phyloP scores from a whole-genome alignment of 805 yeast genomes.

The Starmerella sirachaensis region DNA sequence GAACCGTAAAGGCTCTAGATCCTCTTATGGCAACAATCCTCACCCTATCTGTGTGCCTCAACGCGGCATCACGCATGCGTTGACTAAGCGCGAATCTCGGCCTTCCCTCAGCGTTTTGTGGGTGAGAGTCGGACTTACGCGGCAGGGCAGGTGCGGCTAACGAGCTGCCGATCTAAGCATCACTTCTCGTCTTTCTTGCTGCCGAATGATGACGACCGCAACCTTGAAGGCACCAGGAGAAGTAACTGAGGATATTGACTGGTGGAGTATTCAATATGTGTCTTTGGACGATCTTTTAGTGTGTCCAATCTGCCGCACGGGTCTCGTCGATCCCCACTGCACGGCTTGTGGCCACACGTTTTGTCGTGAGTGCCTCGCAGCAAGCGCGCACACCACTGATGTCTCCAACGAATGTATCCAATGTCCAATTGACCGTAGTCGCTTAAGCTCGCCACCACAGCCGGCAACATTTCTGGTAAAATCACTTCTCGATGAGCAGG shows the following conservation, averaged over 20 bases:
- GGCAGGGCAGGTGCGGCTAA: too few relatives aligned
- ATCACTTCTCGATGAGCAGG: slow-evolving; percentile 50
- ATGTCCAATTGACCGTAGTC: slow-evolving; percentile 54
- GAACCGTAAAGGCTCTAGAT: too few relatives aligned
- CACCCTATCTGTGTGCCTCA: too few relatives aligned
- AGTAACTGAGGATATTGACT: slow-evolving; percentile 20
- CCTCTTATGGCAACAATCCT: too few relatives aligned
- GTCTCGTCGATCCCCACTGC: slow-evolving; percentile 48
- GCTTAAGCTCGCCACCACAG: slow-evolving; percentile 31
- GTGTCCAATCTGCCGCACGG: slow-evolving; percentile 60
- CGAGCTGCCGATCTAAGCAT: too few relatives aligned
- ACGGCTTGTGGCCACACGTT: slow-evolving; percentile 62
- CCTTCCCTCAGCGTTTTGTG: too few relatives aligned
- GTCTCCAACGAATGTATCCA: slow-evolving; percentile 15
- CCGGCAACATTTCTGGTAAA: slow-evolving; percentile 48
- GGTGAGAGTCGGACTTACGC: too few relatives aligned
- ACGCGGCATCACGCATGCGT: too few relatives aligned
- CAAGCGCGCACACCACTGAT: slow-evolving; percentile 20
- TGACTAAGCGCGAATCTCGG: too few relatives aligned
- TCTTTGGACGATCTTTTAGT: slow-evolving; percentile 23
- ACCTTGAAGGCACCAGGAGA: slow-evolving; percentile 10
- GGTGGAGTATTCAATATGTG: slow-evolving; percentile 25
- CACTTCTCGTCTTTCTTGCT: too few relatives aligned
- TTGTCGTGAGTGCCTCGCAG: slow-evolving; percentile 41
- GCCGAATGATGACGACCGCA: too few relatives aligned